Evolutionary conservation across 441 rosid genomes (phyloP).

Genomic region (Raphanus hybrid): DNA sequence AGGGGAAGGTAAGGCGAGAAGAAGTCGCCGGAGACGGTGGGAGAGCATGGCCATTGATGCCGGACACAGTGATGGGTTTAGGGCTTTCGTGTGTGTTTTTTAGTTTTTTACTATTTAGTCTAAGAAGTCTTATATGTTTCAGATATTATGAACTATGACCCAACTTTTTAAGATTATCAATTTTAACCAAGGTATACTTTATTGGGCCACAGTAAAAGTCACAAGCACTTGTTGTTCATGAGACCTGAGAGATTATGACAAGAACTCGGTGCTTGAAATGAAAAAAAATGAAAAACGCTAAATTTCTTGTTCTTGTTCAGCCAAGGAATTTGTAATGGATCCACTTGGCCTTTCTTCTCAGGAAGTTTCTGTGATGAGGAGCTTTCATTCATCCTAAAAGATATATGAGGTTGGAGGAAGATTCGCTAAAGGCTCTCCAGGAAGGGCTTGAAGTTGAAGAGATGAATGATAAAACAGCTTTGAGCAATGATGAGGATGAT

Average conservation of each 20-base stretch:
- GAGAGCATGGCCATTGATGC: constrained; percentile 41
- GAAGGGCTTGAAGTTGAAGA: background rate
- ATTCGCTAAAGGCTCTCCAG: no score
- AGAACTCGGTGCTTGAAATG: background rate
- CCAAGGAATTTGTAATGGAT: background rate
- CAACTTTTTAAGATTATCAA: background rate
- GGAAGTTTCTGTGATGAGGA: background rate
- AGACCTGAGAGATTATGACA: background rate
- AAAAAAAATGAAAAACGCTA: background rate
- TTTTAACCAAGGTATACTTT: background rate
- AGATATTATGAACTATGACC: accelerated
- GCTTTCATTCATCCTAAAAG: background rate
- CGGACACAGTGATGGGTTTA: constrained; percentile 21
- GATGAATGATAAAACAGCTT: background rate
- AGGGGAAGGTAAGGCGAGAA: constrained; percentile 25
- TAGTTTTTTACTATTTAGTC: constrained; percentile 19
- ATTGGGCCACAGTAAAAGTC: background rate
- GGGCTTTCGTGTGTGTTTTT: constrained; percentile 8
- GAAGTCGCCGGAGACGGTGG: constrained; percentile 49
- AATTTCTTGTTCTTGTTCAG: background rate
- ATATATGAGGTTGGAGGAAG: background rate
- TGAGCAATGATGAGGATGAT: background rate
- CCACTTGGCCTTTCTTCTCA: background rate
- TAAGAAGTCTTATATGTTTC: no score
- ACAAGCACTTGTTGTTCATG: background rate